A percentile compares a stretch with the other conserved stretches of the same genome.
Evolutionary conservation across 179 eudicot genomes (phyloP).

Genomic region (Sideroxylon spinosum): DNA sequence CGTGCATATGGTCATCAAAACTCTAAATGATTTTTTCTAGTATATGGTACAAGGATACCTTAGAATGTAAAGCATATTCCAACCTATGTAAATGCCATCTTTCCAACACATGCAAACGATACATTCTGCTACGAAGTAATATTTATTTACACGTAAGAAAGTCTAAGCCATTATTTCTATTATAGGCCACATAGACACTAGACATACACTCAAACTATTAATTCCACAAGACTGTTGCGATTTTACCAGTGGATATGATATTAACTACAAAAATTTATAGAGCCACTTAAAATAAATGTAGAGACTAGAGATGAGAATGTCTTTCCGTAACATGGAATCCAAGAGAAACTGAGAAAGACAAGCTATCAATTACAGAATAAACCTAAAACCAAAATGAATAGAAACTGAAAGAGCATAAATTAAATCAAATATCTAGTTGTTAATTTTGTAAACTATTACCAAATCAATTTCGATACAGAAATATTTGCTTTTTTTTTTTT

Average conservation of each 20-base stretch:
- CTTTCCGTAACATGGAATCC: slow-evolving; percentile 14
- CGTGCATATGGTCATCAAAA: not conserved
- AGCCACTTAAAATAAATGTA: not conserved
- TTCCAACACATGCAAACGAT: not conserved
- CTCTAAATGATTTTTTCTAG: not conserved
- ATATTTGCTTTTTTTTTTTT: no score
- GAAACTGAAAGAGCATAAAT: slow-evolving; percentile 9
- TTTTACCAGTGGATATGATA: not conserved
- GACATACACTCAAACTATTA: slow-evolving; percentile 1
- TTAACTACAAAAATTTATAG: not conserved
- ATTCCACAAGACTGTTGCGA: not conserved
- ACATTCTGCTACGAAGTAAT: not conserved
- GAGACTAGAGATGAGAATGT: not conserved
- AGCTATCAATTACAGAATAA: not conserved
- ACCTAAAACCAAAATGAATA: not conserved
- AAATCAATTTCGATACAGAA: no score
- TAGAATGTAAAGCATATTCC: not conserved
- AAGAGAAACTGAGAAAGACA: not conserved
- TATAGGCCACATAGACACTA: slow-evolving; percentile 7
- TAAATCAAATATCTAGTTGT: no score
- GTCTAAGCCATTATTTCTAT: not conserved
- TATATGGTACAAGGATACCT: not conserved
- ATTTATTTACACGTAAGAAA: not conserved
- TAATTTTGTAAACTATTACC: no score
- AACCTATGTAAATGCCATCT: not conserved